Conservation (phyloP, 1,284 basidiomycete genomes). For the Wolfiporia cocos region DNA sequence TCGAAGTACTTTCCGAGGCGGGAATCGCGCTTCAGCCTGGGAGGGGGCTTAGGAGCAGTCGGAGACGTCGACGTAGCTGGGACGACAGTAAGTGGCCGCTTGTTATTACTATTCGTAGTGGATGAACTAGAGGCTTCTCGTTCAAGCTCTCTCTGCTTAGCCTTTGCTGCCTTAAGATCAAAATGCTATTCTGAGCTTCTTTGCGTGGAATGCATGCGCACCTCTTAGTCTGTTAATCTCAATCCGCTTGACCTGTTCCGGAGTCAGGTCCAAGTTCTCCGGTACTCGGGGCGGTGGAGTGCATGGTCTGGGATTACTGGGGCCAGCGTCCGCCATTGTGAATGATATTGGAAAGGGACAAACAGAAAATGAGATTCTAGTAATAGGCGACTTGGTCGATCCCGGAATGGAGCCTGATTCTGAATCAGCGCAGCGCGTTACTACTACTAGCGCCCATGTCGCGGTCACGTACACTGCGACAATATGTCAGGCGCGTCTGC, state of each 20-base stretch:
- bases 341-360: background rate
- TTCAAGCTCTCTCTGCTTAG: constrained; percentile 36
- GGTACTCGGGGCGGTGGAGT: constrained; percentile 24
- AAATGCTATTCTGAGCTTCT: constrained; percentile 15
- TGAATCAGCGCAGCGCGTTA: too few relatives aligned
- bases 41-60: constrained; percentile 40
- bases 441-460: too few relatives aligned
- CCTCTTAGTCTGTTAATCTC: constrained; percentile 38
- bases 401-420: too few relatives aligned
- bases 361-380: too few relatives aligned
- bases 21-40: constrained; percentile 62
- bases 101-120: constrained; percentile 25
- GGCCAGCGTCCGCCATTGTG: constrained; percentile 15
- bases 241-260: constrained; percentile 34
- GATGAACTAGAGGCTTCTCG: constrained; percentile 42
- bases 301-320: constrained; percentile 11
- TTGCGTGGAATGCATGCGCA: constrained; percentile 8
- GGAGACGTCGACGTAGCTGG: constrained; percentile 54
- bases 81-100: constrained; percentile 27
- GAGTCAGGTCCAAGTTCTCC: constrained; percentile 24
- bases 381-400: too few relatives aligned
- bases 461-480: background rate
- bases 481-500: too few relatives aligned
- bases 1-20: constrained; percentile 87
- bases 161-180: constrained; percentile 35